A percentile compares a stretch with the other conserved stretches of the same genome.
Conservation (phyloP, 352 stramenopile species). For the Phytophthora crassamura region DNA sequence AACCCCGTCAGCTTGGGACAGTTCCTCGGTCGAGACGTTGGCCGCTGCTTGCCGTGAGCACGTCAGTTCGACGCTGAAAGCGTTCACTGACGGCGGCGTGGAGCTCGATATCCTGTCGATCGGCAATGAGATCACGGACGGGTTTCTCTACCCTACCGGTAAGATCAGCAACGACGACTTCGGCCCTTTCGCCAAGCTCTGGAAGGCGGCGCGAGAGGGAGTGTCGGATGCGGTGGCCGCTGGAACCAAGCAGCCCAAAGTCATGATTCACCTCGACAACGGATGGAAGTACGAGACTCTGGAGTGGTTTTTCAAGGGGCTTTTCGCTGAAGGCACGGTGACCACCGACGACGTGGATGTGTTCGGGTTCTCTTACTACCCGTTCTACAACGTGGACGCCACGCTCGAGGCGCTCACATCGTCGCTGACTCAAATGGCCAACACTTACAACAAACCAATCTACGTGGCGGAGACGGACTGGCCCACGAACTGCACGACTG, state of each 20-base stretch:
- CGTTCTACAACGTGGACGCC: slow-evolving; percentile 36
- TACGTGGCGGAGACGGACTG: slow-evolving; percentile 45
- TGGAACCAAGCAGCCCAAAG: slow-evolving; percentile 34
- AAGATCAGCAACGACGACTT: slow-evolving; percentile 39
- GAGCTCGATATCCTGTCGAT: slow-evolving; percentile 36
- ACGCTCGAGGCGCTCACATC: slow-evolving; percentile 37
- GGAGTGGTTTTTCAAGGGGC: slow-evolving; percentile 37
- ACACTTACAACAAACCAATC: slow-evolving; percentile 40
- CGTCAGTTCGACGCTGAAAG: slow-evolving; percentile 39
- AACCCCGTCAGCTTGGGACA: slow-evolving; percentile 28
- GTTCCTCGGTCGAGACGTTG: slow-evolving; percentile 24
- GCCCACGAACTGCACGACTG: slow-evolving; percentile 35
- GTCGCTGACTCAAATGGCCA: slow-evolving; percentile 34
- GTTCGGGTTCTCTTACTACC: slow-evolving; percentile 44
- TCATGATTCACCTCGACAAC: slow-evolving; percentile 47
- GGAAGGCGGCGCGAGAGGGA: slow-evolving; percentile 32
- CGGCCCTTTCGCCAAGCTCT: slow-evolving; percentile 32
- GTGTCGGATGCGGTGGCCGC: slow-evolving; percentile 31
- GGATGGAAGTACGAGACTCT: slow-evolving; percentile 41
- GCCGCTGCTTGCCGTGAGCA: slow-evolving; percentile 24
- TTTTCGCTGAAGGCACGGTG: slow-evolving; percentile 37
- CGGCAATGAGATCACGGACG: slow-evolving; percentile 42
- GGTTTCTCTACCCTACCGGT: slow-evolving; percentile 40
- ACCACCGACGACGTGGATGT: slow-evolving; percentile 37
- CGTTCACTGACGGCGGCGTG: slow-evolving; percentile 38